Evolutionary conservation across 2,329 filamentous ascomycete species (phyloP), one percentile per base, ranked within the genome.

Genomic region (Fusarium secorum): DNA sequence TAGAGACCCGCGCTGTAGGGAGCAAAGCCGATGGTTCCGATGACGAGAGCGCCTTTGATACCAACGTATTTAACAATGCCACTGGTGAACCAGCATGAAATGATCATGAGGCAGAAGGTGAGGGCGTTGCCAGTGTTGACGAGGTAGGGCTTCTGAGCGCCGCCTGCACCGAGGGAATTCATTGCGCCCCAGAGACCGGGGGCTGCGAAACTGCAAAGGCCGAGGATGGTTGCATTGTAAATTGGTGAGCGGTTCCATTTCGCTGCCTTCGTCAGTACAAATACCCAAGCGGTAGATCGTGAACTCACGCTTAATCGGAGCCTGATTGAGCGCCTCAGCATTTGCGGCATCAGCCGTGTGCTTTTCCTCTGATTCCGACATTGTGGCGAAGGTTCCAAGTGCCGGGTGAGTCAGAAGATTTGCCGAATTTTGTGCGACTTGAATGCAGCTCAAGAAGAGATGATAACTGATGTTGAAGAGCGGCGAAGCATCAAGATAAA

Each of bases 61-160:
- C 77, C 76, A 14, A 77, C 63, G 10, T 73, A 75, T 18, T 74
- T 75, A 13, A 74, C 74, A 14, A 76, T 66, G 2, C 64, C 63
- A 22, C 72, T 73, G 3, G 72, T 71, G 15, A 92, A 86, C 76
- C 86, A 88, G 76, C 85, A 87, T 9, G 85, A 79, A 28, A 86
- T 73, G 7, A 80, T 80, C 79, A 85, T 80, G 28, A 85, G 73
- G 7, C 79, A 83, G 51, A 86, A 87, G 6, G 85, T 82, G 6
- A 87, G 77, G 1, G 85, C 82, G 64, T 87, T 87, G 18, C 83
- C 85, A 0, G 84, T 84, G 74, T 92, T 92, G 55, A 93, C 88
- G 0, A 92, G 83, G 70, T 89, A 86, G 0, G 91, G 91, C 22
- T 85, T 84, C 67, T 89, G 84, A 26, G 86, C 83, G 2, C 91